Base-by-base conservation (phyloP, 139 green algal genomes). In the Limnomonas spitsbergensis region DNA sequence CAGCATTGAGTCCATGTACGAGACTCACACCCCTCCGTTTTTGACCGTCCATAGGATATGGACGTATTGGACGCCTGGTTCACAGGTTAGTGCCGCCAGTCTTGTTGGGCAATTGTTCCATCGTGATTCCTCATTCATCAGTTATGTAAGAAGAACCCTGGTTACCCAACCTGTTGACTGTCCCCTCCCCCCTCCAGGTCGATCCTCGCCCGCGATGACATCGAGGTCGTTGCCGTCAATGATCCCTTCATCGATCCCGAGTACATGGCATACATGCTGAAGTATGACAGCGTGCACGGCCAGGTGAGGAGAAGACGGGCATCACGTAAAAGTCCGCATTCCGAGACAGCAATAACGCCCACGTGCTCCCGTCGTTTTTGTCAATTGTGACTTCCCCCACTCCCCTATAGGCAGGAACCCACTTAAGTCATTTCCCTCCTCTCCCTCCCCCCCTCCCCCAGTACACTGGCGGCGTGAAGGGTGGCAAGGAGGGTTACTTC, bases 221-320 rank as follows among this genome's bases (percentile, higher is more conserved):
- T 98, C 26, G 89, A 97, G 88, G 87, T 97, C 9, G 88, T 94
- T 27, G 92, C 91, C 2, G 87, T 96, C 77, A 98, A 98, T 75
- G 77, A 76, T 75, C 70, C 52, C 34, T 78, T 79, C 38, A 76
- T 79, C 56, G 2, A 83, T 34, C n/a, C 61, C 26, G 40, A 75
- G 71, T 72, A 79, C 52, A 67, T 72, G 39, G 61, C 85, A 7
- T 97, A 95, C 87, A 97, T 96, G 93, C 86, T 94, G 68, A 91
- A 94, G 86, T 98, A 98, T 81, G 94, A 98, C 87, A 88, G 83
- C 20, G 87, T 95, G 31, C 94, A 97, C 84, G 91, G 79, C 39
- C 26, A 66, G 39, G 70, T 77, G 40, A 66, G 40, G 42, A 1
- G 53, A 42, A 14, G 47, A 61, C 14, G 3, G 36, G 36, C n/a